These are phyloP conservation scores for Fraxinus excelsior DNA, from an alignment of 257 asterid species.

Conservation along the genomic window DNA sequence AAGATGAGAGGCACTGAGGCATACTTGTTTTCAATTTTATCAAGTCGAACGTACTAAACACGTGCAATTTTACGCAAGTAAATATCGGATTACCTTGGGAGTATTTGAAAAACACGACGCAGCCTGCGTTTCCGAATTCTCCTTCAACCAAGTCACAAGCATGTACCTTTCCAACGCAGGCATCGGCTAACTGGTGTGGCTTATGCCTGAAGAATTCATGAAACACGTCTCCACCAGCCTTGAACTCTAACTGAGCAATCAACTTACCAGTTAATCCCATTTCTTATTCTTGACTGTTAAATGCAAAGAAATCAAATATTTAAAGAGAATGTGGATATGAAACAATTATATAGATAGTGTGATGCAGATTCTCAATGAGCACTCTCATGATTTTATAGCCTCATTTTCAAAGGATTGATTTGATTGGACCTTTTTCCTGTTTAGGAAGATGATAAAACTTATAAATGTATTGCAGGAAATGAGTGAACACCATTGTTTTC, in stretches of 20 bases:
- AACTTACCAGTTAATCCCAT: constrained; percentile 1
- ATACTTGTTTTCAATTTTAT: too few species aligned
- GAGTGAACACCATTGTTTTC: too few species aligned
- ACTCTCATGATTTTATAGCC: too few species aligned
- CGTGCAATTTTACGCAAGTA: too few species aligned
- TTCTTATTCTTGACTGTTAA: background rate
- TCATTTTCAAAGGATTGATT: too few species aligned
- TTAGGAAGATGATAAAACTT: too few species aligned
- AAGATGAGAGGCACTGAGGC: too few species aligned
- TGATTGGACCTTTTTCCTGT: too few species aligned
- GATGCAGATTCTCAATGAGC: too few species aligned
- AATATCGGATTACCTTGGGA: background rate
- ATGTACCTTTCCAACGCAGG: background rate
- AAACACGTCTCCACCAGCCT: constrained; percentile 9
- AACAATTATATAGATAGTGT: too few species aligned
- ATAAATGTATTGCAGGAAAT: too few species aligned
- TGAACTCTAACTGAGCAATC: background rate
- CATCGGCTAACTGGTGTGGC: background rate
- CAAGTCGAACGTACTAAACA: background rate
- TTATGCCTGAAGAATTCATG: constrained; percentile 12
- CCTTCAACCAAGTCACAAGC: constrained; percentile 12
- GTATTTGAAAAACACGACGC: constrained; percentile 3
- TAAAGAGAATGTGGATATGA: too few species aligned
- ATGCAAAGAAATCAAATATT: background rate
- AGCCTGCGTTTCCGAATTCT: constrained; percentile 11